Conservation (phyloP, 2,329 filamentous ascomycete genomes). For the Verticillium klebahnii region DNA sequence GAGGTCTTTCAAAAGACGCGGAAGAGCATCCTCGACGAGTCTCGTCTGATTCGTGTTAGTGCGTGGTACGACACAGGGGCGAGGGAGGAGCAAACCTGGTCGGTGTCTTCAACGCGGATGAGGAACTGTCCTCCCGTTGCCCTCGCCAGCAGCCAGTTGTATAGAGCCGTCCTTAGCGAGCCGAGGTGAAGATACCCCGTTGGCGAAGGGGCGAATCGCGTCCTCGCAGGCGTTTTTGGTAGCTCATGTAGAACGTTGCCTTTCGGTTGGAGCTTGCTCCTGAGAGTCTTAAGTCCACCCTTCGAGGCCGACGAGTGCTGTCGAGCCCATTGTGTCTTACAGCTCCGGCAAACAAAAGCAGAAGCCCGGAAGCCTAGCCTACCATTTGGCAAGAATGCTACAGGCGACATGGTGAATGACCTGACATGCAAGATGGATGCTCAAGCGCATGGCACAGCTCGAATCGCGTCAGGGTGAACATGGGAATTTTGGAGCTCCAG, state of each 20-base stretch:
- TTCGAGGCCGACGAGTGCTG: slow-evolving; percentile 8
- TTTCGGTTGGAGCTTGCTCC: slow-evolving; percentile 12
- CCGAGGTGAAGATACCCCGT: slow-evolving; percentile 92
- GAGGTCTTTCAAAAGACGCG: slow-evolving; percentile 72
- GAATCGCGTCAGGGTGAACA: slow-evolving; percentile 3
- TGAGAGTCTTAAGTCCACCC: slow-evolving; percentile 10
- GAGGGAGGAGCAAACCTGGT: slow-evolving; percentile 57
- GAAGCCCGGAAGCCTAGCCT: slow-evolving; percentile 1
- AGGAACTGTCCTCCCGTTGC: slow-evolving; percentile 87
- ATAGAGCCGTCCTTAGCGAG: slow-evolving; percentile 87
- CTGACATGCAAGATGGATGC: not conserved
- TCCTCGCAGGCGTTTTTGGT: slow-evolving; percentile 43
- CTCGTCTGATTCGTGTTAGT: slow-evolving; percentile 56
- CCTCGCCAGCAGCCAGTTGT: slow-evolving; percentile 87
- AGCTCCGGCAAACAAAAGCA: not conserved
- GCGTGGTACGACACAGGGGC: not conserved
- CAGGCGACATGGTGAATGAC: slow-evolving; percentile 5
- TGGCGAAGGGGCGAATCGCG: slow-evolving; percentile 91
- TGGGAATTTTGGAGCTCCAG: slow-evolving; percentile 2
- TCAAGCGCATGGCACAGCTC: not conserved
- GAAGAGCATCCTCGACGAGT: slow-evolving; percentile 74
- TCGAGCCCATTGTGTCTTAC: slow-evolving; percentile 3
- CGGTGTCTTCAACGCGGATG: slow-evolving; percentile 90
- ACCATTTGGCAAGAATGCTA: slow-evolving; percentile 5
- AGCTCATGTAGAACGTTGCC: slow-evolving; percentile 22